These are phyloP conservation scores for Aspergillus sclerotialis DNA, from an alignment of 2,329 filamentous ascomycete species.

Conservation along the genomic window DNA sequence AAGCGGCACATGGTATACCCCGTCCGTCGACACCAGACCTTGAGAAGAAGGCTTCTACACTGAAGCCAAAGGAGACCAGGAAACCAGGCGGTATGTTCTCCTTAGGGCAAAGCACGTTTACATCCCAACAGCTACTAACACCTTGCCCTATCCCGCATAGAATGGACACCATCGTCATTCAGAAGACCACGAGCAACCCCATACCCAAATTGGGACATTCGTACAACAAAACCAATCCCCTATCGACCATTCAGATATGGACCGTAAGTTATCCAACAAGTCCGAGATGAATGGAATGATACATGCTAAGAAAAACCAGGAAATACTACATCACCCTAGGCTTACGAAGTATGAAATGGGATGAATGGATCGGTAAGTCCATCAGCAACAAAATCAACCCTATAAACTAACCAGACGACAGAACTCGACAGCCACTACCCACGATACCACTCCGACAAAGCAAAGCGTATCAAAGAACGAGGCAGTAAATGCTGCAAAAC, in stretches of 20 bases:
- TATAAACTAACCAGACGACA: too few relatives aligned
- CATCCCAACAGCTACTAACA: background rate
- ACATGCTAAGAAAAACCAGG: too few relatives aligned
- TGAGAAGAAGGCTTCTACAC: constrained; percentile 34
- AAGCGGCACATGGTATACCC: constrained; percentile 4
- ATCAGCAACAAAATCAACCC: too few relatives aligned
- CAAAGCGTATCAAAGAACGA: constrained; percentile 58
- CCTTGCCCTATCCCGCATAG: constrained; percentile 15
- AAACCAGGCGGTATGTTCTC: constrained; percentile 40
- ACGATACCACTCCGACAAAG: constrained; percentile 66
- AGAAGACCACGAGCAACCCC: constrained; percentile 53
- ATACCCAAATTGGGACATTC: constrained; percentile 63
- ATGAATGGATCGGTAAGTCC: constrained; percentile 61
- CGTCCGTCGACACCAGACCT: constrained; percentile 34
- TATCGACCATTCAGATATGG: constrained; percentile 75
- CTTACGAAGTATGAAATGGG: constrained; percentile 60
- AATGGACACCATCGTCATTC: constrained; percentile 55
- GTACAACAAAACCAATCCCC: constrained; percentile 63
- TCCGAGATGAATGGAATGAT: too few relatives aligned
- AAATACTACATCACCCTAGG: constrained; percentile 74
- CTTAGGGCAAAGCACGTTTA: background rate
- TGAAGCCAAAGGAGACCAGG: constrained; percentile 27
- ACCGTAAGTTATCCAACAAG: constrained; percentile 38
- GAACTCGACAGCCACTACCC: constrained; percentile 76
- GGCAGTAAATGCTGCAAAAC: constrained; percentile 62